Conservation (phyloP, 129 eudicot genomes). For the Ambrosia artemisiifolia region DNA sequence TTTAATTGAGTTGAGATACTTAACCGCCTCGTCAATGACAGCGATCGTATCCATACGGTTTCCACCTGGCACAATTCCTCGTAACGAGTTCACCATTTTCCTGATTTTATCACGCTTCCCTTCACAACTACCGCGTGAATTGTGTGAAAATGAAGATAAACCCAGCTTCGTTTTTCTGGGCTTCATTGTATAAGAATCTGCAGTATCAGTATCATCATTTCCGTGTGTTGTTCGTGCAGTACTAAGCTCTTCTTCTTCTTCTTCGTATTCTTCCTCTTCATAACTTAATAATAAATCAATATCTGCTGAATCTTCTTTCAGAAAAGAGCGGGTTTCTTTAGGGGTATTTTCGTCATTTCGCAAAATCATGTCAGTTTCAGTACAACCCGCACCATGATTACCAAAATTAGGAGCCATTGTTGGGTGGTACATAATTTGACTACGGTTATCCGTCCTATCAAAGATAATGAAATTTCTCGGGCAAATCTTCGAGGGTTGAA, state of each 20-base stretch:
- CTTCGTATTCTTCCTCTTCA: constrained; percentile 52
- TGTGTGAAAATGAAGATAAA: constrained; percentile 18
- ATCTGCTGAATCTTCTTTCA: constrained; percentile 67
- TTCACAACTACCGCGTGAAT: constrained; percentile 22
- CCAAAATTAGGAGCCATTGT: constrained; percentile 30
- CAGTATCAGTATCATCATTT: constrained; percentile 36
- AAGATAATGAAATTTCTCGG: constrained; percentile 68
- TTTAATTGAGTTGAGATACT: constrained; percentile 68
- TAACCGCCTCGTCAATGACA: constrained; percentile 79
- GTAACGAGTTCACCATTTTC: constrained; percentile 59
- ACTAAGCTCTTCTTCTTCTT: constrained; percentile 71
- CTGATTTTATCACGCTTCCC: constrained; percentile 53
- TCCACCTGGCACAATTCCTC: constrained; percentile 69
- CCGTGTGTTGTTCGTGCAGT: constrained; percentile 58
- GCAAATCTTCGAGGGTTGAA: constrained; percentile 58
- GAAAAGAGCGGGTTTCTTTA: constrained; percentile 25
- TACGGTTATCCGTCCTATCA: constrained; percentile 52
- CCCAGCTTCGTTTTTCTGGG: constrained; percentile 31
- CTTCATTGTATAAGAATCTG: constrained; percentile 51
- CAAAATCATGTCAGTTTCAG: not conserved
- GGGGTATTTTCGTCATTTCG: constrained; percentile 24
- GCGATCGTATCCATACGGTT: constrained; percentile 52
- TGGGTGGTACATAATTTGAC: constrained; percentile 70
- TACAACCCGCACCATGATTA: constrained; percentile 19
- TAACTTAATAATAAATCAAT: constrained; percentile 62